Base-by-base conservation (phyloP, 345 rosid genomes). In the Rhizophora apiculata region DNA sequence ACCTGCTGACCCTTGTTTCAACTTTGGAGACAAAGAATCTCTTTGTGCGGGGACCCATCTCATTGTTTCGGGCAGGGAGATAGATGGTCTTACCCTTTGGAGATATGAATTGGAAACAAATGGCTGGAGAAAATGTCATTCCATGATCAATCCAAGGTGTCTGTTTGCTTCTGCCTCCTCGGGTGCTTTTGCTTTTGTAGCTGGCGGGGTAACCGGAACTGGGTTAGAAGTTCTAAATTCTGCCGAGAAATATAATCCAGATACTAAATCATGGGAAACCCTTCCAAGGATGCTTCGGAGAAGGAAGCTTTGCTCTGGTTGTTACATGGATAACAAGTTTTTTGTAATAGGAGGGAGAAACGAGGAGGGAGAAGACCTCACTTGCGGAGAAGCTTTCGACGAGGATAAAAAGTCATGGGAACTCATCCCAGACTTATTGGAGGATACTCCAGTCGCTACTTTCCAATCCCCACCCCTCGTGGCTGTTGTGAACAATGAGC, bases 1-100 rank as follows among this genome's bases (percentile, higher is more conserved):
- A 68, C 94, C 97, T 21, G 85, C 92, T 0, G 97, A 93, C 63
- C 31, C 52, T 0, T 89, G 91, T 75, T 91, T 93, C 72, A 63
- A 69, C 0, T 1, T 27, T 0, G 91, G 90, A 46, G 98, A 91
- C 62, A 91, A 79, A 76, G 98, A 93, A 67, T 85, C 98, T 1
- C 77, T 93, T 8, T 91, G 92, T 63, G 92, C 94, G 0, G 96
- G 92, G 8, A 91, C 90, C 5, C 97, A 93, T 72, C 71, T 93
- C 71, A 83, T 93, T 43, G 91, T 93, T 37, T 85, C 85, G 6
- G 98, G 98, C 18, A 82, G 64, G 63, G 96, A 91, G 72, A 54
- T 68, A 32, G 70, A 71, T 1, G 85, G 94, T 27, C 80, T 79
- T 24, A 96, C 84, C 2, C 51, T 83, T 21, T 93, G 96, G 96